phyloP scores from a whole-genome alignment of 768 basidiomycete genomes.

The Myochromella boudieri region DNA sequence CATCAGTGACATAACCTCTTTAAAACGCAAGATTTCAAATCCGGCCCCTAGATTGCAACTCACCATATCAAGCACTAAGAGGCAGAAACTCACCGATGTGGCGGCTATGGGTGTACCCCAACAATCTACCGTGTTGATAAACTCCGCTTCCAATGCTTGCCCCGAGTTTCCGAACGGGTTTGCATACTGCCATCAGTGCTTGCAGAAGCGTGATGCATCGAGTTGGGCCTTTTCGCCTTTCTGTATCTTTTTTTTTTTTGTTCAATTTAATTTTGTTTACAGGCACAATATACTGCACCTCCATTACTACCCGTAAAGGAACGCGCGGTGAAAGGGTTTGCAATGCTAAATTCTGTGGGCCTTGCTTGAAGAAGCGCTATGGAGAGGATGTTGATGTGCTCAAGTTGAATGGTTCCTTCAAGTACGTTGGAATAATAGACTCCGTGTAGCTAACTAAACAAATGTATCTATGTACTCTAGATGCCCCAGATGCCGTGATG shows the following conservation, averaged over 20 bases:
- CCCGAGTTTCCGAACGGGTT: constrained; percentile 39
- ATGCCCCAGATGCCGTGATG: constrained; percentile 66
- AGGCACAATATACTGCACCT: constrained; percentile 37
- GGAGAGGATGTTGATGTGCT: constrained; percentile 47
- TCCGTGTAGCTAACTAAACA: constrained; percentile 45
- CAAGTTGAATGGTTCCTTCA: constrained; percentile 17
- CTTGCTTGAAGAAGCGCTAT: constrained; percentile 71
- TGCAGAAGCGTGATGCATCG: constrained; percentile 52
- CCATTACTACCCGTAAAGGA: constrained; percentile 15
- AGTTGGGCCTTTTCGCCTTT: constrained; percentile 34
- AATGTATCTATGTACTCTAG: constrained; percentile 38
- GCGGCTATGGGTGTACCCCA: constrained; percentile 15
- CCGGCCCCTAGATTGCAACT: constrained; percentile 23
- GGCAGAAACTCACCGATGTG: constrained; percentile 26
- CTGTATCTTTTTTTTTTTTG: neutral
- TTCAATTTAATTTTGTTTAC: neutral
- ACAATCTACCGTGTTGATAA: constrained; percentile 12
- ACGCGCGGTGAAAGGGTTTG: constrained; percentile 41
- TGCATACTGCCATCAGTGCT: constrained; percentile 74
- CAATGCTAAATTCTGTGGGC: constrained; percentile 57
- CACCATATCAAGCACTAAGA: constrained; percentile 27
- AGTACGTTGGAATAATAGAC: neutral
- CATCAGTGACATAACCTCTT: constrained; percentile 18
- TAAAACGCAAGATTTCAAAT: constrained; percentile 54
- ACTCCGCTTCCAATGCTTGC: constrained; percentile 20